These are phyloP conservation scores for Penicillium psychrosexuale DNA, from an alignment of 2,329 filamentous ascomycete species.

Conservation along the genomic window DNA sequence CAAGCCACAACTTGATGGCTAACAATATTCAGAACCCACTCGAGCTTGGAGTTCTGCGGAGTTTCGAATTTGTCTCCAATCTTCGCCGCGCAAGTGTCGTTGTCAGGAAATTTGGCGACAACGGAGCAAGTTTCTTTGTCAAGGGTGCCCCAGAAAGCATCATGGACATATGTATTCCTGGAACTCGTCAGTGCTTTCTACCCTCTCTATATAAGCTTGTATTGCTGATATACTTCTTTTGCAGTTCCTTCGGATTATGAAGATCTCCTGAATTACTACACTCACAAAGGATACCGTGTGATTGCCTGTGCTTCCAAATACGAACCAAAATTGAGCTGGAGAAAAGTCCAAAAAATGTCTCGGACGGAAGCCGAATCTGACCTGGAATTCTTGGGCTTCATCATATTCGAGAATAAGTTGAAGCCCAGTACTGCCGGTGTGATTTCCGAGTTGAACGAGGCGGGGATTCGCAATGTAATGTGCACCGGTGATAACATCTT, in stretches of 20 bases:
- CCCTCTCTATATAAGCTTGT: background rate
- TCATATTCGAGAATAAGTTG: conserved; percentile 97
- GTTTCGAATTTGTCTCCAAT: conserved; percentile 93
- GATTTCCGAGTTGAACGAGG: conserved; percentile 74
- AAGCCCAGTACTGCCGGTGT: conserved; percentile 82
- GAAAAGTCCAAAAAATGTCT: conserved; percentile 91
- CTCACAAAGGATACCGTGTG: conserved; percentile 91
- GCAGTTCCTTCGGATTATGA: conserved; percentile 84
- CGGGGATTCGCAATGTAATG: conserved; percentile 89
- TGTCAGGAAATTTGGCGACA: conserved; percentile 80
- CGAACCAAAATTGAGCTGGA: conserved; percentile 82
- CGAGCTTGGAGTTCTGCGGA: conserved; percentile 85
- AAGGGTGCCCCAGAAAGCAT: conserved; percentile 97
- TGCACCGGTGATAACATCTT: conserved; percentile 97
- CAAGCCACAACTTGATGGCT: background rate
- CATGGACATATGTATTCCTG: conserved; percentile 82
- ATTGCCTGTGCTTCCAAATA: conserved; percentile 93
- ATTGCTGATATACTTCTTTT: conserved; percentile 1
- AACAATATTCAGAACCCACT: conserved; percentile 48
- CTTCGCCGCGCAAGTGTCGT: conserved; percentile 89
- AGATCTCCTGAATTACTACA: conserved; percentile 83
- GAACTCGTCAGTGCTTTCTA: conserved; percentile 61
- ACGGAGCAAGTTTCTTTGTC: conserved; percentile 82
- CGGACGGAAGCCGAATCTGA: conserved; percentile 78
- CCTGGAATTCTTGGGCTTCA: conserved; percentile 89